Base-by-base conservation (phyloP, 2,329 filamentous ascomycete genomes). In the Pseudofabraea citricarpa region DNA sequence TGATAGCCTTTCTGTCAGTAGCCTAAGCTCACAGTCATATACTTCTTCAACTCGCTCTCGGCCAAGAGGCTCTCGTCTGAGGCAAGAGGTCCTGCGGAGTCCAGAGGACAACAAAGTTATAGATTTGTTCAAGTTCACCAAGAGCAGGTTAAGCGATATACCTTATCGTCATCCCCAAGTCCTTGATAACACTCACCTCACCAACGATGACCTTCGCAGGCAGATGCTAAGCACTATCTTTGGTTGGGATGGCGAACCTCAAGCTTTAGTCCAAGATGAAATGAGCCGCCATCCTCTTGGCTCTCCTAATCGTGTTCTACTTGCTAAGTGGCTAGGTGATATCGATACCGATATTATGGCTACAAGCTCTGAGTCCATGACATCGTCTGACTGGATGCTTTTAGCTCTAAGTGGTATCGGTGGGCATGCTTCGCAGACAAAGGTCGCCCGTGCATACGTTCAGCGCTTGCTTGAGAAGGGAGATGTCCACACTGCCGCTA, bases 161-260 rank as follows among this genome's bases (percentile, higher is more conserved):
- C 83, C 87, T 0, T 95, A 94, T 60, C 83, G 85, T 55, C 80
- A 85, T 37, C 79, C 83, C 0, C 74, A 81, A 12, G 65, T 72
- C 1, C 55, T 73, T 12, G 76, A 84, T 51, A 74, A 79, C 43
- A 64, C 70, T 3, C 75, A 74, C 21, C 66, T 88, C 19, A 87
- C 85, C 3, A 83, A 83, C 48, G 85, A 96, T 54, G 84, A 95
- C 53, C 74, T 96, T 35, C 82, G 91, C 37, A 77, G 77, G 36
- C 90, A 96, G 63, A 96, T 98, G 90, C 75, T 98, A 4, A 87
- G 77, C 53, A 85, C 90, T 5, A 90, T 98, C 2, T 98, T 98
- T 63, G 93, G 93, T 3, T 98, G 93, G 90, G 83, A 91, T 41
- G 83, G 83, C 43, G 88, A 95, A 54, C 82, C 91, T 31, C 77